phyloP scores from a whole-genome alignment of 177 flowering plant species.

The Tripterygium wilfordii region DNA sequence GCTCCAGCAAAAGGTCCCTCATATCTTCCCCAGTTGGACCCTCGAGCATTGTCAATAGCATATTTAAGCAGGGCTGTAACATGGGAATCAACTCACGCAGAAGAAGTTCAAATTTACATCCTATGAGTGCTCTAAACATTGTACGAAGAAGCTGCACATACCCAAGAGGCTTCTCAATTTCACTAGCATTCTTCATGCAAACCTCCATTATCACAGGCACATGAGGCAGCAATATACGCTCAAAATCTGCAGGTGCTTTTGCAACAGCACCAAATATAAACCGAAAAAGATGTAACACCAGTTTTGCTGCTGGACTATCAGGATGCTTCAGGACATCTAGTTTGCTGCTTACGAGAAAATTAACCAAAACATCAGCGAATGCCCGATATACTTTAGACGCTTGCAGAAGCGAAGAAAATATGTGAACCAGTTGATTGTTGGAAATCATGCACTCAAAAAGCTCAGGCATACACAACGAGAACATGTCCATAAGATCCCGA shows the following conservation, averaged over 20 bases:
- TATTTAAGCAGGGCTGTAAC: slow-evolving; percentile 85
- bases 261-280: slow-evolving; percentile 80
- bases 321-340: slow-evolving; percentile 89
- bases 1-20: slow-evolving; percentile 88
- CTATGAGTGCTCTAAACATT: slow-evolving; percentile 88
- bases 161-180: slow-evolving; percentile 88
- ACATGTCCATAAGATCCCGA: slow-evolving; percentile 99
- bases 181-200: slow-evolving; percentile 89
- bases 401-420: slow-evolving; percentile 84
- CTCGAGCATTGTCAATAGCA: slow-evolving; percentile 92
- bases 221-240: slow-evolving; percentile 94
- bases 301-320: slow-evolving; percentile 80
- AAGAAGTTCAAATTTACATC: slow-evolving; percentile 87
- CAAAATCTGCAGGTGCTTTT: slow-evolving; percentile 88
- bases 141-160: slow-evolving; percentile 92
- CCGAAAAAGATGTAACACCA: slow-evolving; percentile 91
- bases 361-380: slow-evolving; percentile 91
- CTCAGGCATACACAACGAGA: slow-evolving; percentile 93
- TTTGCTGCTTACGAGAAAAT: slow-evolving; percentile 88
- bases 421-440: slow-evolving; percentile 80
- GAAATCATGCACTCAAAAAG: slow-evolving; percentile 95
- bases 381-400: slow-evolving; percentile 78
- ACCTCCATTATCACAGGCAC: slow-evolving; percentile 88
- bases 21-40: slow-evolving; percentile 95
- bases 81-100: slow-evolving; percentile 74